Evolutionary conservation across 352 stramenopile genomes (phyloP), one percentile per base, ranked within the genome.

Genomic region (Aphanomyces euteiches): DNA sequence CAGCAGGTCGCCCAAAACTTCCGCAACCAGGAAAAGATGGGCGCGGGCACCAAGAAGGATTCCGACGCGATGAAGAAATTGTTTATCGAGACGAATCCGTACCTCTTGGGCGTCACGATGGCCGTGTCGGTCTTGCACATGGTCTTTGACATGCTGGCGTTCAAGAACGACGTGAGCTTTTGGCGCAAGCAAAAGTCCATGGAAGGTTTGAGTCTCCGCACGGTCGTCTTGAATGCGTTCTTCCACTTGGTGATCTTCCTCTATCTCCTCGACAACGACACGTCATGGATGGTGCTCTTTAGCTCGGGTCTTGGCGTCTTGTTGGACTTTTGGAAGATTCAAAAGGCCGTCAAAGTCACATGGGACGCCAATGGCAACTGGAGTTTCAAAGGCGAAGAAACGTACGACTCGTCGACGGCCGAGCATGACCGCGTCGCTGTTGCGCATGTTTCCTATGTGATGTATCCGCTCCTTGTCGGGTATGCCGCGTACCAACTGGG

Each of bases 91-190:
- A 99, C 96, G 28, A 99, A 99, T 77, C 90, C 98, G 43, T 98
- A 97, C 54, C 75, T 99, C 57, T 85, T 99, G 19, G 91, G 72
- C 4, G 78, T 99, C 28, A 99, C 97, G 1, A 84, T 99, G 21
- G 65, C 96, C 40, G 97, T 98, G 48, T 98, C 94, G 56, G 79
- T 98, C 34, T 75, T 99, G 47, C 97, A 99, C 83, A 96, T 98
- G 47, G 78, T 99, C 7, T 99, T 99, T 78, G 96, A 99, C 75
- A 98, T 99, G 72, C 72, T 99, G 58, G 98, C 97, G 10, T 99
- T 99, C 78, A 98, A 98, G 77, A 98, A 97, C 74, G 97, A 99
- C 78, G 96, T 99, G 70, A 93, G 89, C 54, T 99, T 99, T 79
- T 99, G 97, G 97, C 83, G 89, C 54, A 96, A 98, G 66, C 97